Evolutionary conservation across 176 grass and related monocot species (phyloP), one percentile per base, ranked within the genome.

Genomic region (Aegilops umbellulata): DNA sequence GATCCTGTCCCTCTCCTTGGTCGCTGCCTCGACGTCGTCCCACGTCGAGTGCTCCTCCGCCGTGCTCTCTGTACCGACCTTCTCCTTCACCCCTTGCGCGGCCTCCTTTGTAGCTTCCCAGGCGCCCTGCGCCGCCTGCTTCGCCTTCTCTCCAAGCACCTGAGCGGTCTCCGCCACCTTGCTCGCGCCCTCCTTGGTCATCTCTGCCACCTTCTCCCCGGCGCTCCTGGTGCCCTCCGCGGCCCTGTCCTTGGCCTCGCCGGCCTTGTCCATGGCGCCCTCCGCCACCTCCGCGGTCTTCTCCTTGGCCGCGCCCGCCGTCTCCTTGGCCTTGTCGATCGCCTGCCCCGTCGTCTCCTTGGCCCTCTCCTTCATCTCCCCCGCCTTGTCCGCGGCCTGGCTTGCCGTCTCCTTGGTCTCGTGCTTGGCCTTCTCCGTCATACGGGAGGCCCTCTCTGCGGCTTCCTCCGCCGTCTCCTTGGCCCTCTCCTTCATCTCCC

Each of bases 101-200:
- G 90, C 84, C 32, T 88, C 91, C 89, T 93, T 94, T 29, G 95
- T 87, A 14, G 69, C 67, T 65, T 82, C 93, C 89, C 92, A 91
- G 20, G 87, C 83, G 41, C 63, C 90, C 85, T 87, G 65, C 61
- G 83, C 77, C 31, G 80, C 71, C 67, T 91, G 84, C 76, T 93
- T 93, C 29, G 86, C 91, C 88, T 85, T 95, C 53, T 90, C 89
- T 2, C 79, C 80, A 8, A 92, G 9, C 1, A 76, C 81, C 66
- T 93, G 78, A 29, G 89, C 85, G 26, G 87, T 86, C 49, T 92
- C 93, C 1, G 65, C 85, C 55, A 83, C 93, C 85, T 87, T 91
- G 60, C 69, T 78, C 1, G 75, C 84, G 17, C 80, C 89, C 60
- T 95, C 87, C 81, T 86, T 83, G 62, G 80, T 81, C 86, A 84